Evolutionary conservation across 2,329 filamentous ascomycete genomes (phyloP).

Genomic region (Calonectria pseudoturangicola): DNA sequence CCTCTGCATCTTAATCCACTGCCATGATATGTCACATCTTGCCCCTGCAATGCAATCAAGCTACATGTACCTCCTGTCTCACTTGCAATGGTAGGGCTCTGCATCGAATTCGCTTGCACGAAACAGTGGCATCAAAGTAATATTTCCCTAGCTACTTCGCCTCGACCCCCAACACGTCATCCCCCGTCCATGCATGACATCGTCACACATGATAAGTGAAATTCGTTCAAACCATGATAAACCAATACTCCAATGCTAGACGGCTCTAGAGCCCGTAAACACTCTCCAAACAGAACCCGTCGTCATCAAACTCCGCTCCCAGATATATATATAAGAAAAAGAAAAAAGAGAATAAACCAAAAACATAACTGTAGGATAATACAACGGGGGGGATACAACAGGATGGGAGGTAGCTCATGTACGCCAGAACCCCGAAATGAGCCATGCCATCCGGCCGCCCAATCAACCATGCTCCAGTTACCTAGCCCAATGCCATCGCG

Average conservation of each 20-base stretch:
- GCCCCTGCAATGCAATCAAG: neutral
- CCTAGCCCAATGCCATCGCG: slow-evolving; percentile 43
- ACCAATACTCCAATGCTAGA: slow-evolving; percentile 23
- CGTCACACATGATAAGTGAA: slow-evolving; percentile 39
- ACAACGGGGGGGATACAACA: slow-evolving; percentile 40
- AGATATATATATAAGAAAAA: slow-evolving; percentile 44
- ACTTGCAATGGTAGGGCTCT: slow-evolving; percentile 8
- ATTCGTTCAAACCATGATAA: slow-evolving; percentile 21
- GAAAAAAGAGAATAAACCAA: slow-evolving; percentile 30
- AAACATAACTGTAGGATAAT: slow-evolving; percentile 38
- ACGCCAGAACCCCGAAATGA: slow-evolving; percentile 36
- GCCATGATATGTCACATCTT: slow-evolving; percentile 11
- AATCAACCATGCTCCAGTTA: slow-evolving; percentile 45
- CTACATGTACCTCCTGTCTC: slow-evolving; percentile 17
- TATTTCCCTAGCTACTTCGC: slow-evolving; percentile 31
- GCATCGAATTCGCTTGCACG: slow-evolving; percentile 27
- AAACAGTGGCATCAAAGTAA: slow-evolving; percentile 27
- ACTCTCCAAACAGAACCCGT: slow-evolving; percentile 19
- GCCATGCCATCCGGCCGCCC: slow-evolving; percentile 34
- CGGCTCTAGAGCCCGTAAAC: slow-evolving; percentile 6
- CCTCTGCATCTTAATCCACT: slow-evolving; percentile 9
- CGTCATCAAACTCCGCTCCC: slow-evolving; percentile 43
- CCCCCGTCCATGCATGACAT: slow-evolving; percentile 37
- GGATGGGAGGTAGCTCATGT: slow-evolving; percentile 35
- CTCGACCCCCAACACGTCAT: slow-evolving; percentile 11